These are phyloP conservation scores for Reutealis trisperma DNA, from an alignment of 345 rosid genomes.

Conservation along the genomic window DNA sequence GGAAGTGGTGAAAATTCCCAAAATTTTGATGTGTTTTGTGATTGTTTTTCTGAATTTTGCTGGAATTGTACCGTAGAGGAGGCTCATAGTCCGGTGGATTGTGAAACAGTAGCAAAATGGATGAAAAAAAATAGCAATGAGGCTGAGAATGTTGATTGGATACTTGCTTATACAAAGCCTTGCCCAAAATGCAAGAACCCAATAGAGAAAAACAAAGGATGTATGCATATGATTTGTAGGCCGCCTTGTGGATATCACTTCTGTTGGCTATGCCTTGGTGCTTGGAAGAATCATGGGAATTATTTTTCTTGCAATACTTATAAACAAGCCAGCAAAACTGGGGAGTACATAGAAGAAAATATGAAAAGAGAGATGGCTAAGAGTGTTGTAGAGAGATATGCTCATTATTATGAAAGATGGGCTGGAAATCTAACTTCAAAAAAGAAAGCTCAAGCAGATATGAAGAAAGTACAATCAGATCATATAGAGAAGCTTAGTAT, in stretches of 20 bases:
- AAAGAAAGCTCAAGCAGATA: not conserved
- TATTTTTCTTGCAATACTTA: conserved; percentile 59
- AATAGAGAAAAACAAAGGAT: conserved; percentile 90
- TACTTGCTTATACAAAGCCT: conserved; percentile 90
- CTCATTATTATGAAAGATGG: conserved; percentile 96
- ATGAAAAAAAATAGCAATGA: conserved; percentile 74
- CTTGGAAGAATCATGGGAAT: conserved; percentile 60
- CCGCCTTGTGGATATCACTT: conserved; percentile 83
- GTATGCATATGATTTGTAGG: conserved; percentile 86
- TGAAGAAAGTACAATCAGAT: not conserved
- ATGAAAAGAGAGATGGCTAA: conserved; percentile 83
- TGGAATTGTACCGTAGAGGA: conserved; percentile 94
- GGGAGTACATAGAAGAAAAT: conserved; percentile 76
- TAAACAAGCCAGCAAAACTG: conserved; percentile 64
- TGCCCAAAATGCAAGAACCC: conserved; percentile 92
- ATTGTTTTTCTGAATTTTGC: conserved; percentile 67
- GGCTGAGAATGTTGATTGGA: conserved; percentile 89
- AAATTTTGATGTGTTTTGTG: conserved; percentile 55
- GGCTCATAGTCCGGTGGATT: conserved; percentile 80
- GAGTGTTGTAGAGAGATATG: conserved; percentile 72
- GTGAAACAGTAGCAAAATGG: conserved; percentile 75
- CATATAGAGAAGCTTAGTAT: not conserved
- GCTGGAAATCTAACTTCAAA: conserved; percentile 3
- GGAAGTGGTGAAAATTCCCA: conserved; percentile 34
- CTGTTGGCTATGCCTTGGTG: conserved; percentile 88